Percentiles rank a stretch among this genome's conserved stretches.
Evolutionary conservation across 805 yeast species (phyloP).

Genomic region (Grigorovia transvaalensis): DNA sequence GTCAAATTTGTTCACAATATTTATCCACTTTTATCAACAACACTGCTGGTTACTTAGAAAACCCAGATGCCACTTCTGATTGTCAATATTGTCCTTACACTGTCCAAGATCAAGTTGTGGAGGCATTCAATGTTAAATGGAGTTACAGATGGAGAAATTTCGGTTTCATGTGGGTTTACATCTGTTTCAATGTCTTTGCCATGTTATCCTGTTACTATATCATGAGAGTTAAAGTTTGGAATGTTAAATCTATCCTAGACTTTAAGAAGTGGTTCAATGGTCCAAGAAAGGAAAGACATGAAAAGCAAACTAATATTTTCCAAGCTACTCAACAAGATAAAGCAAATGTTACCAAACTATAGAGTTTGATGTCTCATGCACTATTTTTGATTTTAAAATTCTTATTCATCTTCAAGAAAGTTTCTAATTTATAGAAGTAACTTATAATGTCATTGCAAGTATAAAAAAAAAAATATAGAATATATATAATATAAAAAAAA

Average conservation of each 20-base stretch:
- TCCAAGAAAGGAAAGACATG: slow-evolving; percentile 38
- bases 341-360: slow-evolving; percentile 20
- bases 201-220: slow-evolving; percentile 32
- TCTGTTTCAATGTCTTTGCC: slow-evolving; percentile 31
- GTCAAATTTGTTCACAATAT: slow-evolving; percentile 41
- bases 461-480: background rate
- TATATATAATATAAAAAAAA: background rate
- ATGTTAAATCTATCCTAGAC: slow-evolving; percentile 26
- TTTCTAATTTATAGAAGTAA: background rate
- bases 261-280: slow-evolving; percentile 34
- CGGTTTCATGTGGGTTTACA: slow-evolving; percentile 43
- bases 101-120: slow-evolving; percentile 51
- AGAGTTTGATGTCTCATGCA: background rate
- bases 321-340: slow-evolving; percentile 33
- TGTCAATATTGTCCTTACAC: slow-evolving; percentile 55
- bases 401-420: background rate
- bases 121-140: slow-evolving; percentile 31
- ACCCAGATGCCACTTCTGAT: slow-evolving; percentile 35
- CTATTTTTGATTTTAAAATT: background rate
- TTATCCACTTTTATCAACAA: slow-evolving; percentile 27
- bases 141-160: slow-evolving; percentile 56
- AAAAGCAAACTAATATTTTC: slow-evolving; percentile 36
- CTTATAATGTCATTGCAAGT: background rate
- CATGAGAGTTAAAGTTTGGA: slow-evolving; percentile 33
- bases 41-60: slow-evolving; percentile 37